Evolutionary conservation across 2,329 filamentous ascomycete genomes (phyloP).

Genomic region (Fusarium sp.): DNA sequence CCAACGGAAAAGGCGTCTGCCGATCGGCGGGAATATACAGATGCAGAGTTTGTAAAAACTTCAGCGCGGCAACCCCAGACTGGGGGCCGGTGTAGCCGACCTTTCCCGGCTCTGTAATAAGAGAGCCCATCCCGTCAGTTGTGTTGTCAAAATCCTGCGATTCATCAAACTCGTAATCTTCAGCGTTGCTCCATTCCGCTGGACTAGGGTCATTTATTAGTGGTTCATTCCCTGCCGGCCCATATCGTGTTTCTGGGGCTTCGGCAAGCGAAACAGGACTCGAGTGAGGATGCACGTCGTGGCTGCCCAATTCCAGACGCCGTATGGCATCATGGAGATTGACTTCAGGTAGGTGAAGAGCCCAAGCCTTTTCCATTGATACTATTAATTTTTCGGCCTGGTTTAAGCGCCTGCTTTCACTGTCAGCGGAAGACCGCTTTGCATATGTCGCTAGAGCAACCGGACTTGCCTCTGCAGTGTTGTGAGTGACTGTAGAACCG

Average conservation of each 20-base stretch:
- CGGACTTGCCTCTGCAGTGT: neutral
- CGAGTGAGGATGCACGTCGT: neutral
- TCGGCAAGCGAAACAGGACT: conserved; percentile 6
- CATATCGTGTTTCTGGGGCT: conserved; percentile 12
- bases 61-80: conserved; percentile 34
- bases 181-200: conserved; percentile 21
- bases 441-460: neutral
- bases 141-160: conserved; percentile 25
- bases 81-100: conserved; percentile 36
- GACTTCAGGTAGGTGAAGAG: conserved; percentile 7
- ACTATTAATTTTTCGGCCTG: conserved; percentile 12
- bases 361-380: conserved; percentile 29
- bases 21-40: too few relatives aligned
- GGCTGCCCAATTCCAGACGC: neutral
- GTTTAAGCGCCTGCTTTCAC: conserved; percentile 4
- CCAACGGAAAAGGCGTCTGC: too few relatives aligned
- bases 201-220: conserved; percentile 7
- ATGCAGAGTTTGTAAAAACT: conserved; percentile 20
- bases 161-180: conserved; percentile 34
- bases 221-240: conserved; percentile 9
- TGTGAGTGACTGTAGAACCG: neutral
- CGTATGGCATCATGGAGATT: neutral
- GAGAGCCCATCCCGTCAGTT: conserved; percentile 37
- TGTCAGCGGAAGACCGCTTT: neutral
- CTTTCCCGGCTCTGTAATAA: conserved; percentile 25